Conservation (phyloP, 768 basidiomycete species). For the Lactifluus piperatus region DNA sequence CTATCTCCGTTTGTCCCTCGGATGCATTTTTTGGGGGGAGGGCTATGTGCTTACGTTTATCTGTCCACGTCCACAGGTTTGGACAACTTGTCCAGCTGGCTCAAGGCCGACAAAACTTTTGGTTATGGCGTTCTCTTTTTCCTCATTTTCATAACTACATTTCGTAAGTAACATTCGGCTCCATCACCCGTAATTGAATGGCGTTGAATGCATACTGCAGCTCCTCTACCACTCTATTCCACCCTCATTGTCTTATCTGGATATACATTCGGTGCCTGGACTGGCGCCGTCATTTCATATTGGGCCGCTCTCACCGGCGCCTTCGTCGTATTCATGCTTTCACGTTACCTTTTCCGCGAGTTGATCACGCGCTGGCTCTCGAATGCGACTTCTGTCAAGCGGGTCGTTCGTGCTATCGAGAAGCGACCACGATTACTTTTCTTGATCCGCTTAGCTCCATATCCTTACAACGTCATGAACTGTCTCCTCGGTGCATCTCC, state of each 20-base stretch:
- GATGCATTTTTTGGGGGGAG: neutral
- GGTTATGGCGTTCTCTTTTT: constrained; percentile 74
- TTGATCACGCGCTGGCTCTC: constrained; percentile 66
- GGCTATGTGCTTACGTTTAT: constrained; percentile 13
- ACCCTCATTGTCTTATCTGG: constrained; percentile 89
- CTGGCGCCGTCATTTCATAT: constrained; percentile 82
- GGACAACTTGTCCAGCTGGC: constrained; percentile 72
- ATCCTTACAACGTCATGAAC: constrained; percentile 94
- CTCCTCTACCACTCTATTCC: constrained; percentile 87
- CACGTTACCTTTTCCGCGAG: constrained; percentile 63
- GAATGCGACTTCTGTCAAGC: constrained; percentile 60
- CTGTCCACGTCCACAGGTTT: constrained; percentile 43
- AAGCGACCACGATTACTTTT: constrained; percentile 81
- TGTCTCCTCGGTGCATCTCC: constrained; percentile 85
- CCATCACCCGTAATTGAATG: constrained; percentile 16
- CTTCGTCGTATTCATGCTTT: constrained; percentile 72
- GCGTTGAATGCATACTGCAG: constrained; percentile 31
- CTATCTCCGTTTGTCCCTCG: constrained; percentile 15
- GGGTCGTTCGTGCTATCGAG: constrained; percentile 82
- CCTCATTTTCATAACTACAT: constrained; percentile 80
- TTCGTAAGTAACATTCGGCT: constrained; percentile 50
- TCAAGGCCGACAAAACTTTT: constrained; percentile 59
- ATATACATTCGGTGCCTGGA: constrained; percentile 81
- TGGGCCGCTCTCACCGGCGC: constrained; percentile 79
- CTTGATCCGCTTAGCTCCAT: constrained; percentile 86